A percentile compares a stretch with the other conserved stretches of the same genome.
Conservation (phyloP, 164 flowering plant genomes). For the Vitis labrusca region DNA sequence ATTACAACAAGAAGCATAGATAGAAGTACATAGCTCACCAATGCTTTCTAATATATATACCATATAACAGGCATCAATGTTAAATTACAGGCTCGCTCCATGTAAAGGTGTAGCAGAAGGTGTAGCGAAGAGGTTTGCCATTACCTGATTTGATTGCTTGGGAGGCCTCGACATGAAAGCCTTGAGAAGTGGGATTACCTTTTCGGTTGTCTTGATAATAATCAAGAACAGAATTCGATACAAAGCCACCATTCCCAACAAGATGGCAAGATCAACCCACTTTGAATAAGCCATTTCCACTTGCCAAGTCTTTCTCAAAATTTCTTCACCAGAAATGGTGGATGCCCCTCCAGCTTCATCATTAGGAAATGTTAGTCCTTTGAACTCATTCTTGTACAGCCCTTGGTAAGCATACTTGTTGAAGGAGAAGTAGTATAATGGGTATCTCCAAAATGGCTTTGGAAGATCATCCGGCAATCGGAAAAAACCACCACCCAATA, state of each 20-base stretch:
- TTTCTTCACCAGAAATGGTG: constrained; percentile 14
- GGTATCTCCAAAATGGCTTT: constrained; percentile 31
- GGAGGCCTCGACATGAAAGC: not conserved
- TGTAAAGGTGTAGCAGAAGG: not conserved
- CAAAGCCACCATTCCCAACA: constrained; percentile 25
- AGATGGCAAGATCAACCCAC: constrained; percentile 32
- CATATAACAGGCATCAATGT: too few species aligned
- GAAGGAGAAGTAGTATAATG: constrained; percentile 29
- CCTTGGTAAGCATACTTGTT: constrained; percentile 39
- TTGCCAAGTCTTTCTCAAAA: constrained; percentile 21
- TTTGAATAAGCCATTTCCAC: constrained; percentile 28
- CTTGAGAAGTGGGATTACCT: constrained; percentile 10
- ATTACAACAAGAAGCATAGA: too few species aligned
- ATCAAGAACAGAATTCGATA: constrained; percentile 26
- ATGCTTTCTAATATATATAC: too few species aligned
- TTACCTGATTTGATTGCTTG: constrained; percentile 7
- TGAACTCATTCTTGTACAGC: constrained; percentile 38
- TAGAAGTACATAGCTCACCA: too few species aligned
- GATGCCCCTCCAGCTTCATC: constrained; percentile 3
- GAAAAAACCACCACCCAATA: constrained; percentile 32
- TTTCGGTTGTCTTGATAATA: constrained; percentile 18
- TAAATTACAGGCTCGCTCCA: not conserved
- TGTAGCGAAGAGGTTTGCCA: not conserved
- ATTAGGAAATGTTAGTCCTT: constrained; percentile 19
- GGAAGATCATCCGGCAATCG: constrained; percentile 35